phyloP scores from a whole-genome alignment of 2,329 filamentous ascomycete genomes.

The Fusarium sp. region DNA sequence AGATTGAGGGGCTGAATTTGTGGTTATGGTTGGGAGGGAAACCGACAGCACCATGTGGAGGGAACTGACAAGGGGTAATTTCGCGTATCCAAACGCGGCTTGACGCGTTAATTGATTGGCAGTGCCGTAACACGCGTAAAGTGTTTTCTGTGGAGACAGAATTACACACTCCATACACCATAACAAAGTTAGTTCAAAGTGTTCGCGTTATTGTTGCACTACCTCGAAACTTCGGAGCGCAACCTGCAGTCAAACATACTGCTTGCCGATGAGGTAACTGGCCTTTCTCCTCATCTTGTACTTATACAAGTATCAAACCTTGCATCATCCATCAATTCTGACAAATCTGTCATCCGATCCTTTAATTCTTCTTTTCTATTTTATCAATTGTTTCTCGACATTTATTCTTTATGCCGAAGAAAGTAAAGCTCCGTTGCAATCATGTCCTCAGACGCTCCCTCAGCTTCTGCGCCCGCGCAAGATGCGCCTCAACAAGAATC shows the following conservation, averaged over 20 bases:
- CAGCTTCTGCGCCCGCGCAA: conserved; percentile 40
- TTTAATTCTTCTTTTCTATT: neutral
- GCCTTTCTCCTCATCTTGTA: conserved; percentile 18
- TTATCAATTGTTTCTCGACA: neutral
- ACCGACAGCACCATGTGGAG: conserved; percentile 33
- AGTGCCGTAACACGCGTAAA: conserved; percentile 54
- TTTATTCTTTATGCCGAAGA: neutral
- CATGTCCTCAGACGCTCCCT: conserved; percentile 54
- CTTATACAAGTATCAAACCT: neutral
- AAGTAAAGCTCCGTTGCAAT: conserved; percentile 17
- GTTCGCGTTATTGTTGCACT: conserved; percentile 32
- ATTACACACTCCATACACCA: neutral
- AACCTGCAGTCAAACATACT: neutral
- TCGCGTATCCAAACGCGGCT: conserved; percentile 44
- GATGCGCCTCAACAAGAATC: conserved; percentile 38
- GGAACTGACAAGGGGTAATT: conserved; percentile 35
- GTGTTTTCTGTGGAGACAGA: conserved; percentile 30
- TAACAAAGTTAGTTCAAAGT: accelerated
- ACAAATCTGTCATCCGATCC: neutral
- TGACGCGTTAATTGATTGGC: conserved; percentile 58
- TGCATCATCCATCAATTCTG: conserved; percentile 19
- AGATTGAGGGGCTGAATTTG: conserved; percentile 40
- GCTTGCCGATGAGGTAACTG: neutral
- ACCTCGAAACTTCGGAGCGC: neutral
- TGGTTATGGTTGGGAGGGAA: conserved; percentile 34